Conservation (phyloP, 768 basidiomycete genomes). For the Leucocoprinus birnbaumii region DNA sequence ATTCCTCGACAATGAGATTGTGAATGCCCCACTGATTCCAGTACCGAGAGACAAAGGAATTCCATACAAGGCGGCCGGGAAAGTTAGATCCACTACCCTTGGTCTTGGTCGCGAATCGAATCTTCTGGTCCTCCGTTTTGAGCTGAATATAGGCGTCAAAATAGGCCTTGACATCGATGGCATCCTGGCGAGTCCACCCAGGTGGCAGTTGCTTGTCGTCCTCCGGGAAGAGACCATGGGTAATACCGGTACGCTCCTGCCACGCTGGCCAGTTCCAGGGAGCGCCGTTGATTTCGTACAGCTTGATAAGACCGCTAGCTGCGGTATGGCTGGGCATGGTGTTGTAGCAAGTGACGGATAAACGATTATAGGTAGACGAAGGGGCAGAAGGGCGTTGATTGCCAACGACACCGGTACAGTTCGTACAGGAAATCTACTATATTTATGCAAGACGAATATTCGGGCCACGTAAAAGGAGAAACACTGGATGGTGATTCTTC, state of each 20-base stretch:
- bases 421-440: too few species aligned
- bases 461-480: too few species aligned
- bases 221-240: slow-evolving; percentile 19
- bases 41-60: slow-evolving; percentile 9
- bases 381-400: too few species aligned
- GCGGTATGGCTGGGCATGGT: slow-evolving; percentile 6
- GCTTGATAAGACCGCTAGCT: slow-evolving; percentile 16
- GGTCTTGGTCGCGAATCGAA: background rate
- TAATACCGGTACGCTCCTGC: slow-evolving; percentile 20
- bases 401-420: too few species aligned
- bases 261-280: slow-evolving; percentile 18
- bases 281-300: slow-evolving; percentile 11
- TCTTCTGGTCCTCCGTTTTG: background rate
- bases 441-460: too few species aligned
- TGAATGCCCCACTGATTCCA: slow-evolving; percentile 19
- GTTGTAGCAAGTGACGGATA: too few species aligned
- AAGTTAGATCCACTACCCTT: background rate
- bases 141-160: slow-evolving; percentile 13
- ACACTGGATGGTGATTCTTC: too few species aligned
- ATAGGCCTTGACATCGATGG: slow-evolving; percentile 12
- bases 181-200: slow-evolving; percentile 13
- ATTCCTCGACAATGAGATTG: slow-evolving; percentile 7
- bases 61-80: slow-evolving; percentile 17
- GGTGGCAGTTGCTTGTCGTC: slow-evolving; percentile 18
- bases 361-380: too few species aligned